Evolutionary conservation across 1,284 basidiomycete genomes (phyloP).

Genomic region (Quambalaria eucalypti): DNA sequence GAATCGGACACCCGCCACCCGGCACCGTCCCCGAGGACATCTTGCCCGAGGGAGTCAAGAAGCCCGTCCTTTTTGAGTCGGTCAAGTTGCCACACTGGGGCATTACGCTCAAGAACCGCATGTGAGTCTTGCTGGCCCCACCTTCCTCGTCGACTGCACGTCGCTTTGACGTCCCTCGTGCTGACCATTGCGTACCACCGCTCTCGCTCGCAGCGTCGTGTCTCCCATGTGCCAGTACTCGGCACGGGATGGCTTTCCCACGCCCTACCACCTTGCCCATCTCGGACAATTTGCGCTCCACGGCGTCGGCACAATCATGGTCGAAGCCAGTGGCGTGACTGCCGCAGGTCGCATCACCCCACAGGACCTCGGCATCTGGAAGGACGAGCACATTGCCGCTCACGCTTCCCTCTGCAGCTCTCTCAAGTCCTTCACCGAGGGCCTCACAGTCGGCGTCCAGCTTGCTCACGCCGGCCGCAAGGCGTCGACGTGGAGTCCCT

Average conservation of each 20-base stretch:
- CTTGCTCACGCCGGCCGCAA: constrained; percentile 71
- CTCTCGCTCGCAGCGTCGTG: constrained; percentile 9
- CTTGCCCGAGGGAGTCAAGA: constrained; percentile 18
- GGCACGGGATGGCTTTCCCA: constrained; percentile 29
- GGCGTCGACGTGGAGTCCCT: constrained; percentile 52
- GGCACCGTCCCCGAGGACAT: constrained; percentile 31
- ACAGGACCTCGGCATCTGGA: constrained; percentile 63
- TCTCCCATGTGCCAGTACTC: constrained; percentile 44
- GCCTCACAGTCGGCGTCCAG: constrained; percentile 64
- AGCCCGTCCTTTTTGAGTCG: constrained; percentile 30
- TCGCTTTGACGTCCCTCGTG: too few relatives aligned
- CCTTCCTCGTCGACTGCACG: too few relatives aligned
- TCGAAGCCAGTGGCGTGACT: constrained; percentile 51
- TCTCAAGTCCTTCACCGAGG: constrained; percentile 57
- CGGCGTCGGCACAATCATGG: constrained; percentile 38
- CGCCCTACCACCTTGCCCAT: constrained; percentile 41
- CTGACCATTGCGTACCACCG: neutral
- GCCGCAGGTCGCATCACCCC: constrained; percentile 57
- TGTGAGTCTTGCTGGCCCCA: too few relatives aligned
- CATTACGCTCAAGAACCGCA: constrained; percentile 36
- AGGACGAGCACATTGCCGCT: constrained; percentile 62
- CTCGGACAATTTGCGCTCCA: constrained; percentile 40
- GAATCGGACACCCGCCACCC: constrained; percentile 18
- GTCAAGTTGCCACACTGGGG: constrained; percentile 20
- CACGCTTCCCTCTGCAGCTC: constrained; percentile 66